Base-by-base conservation (phyloP, 306 rosid genomes). In the Prunus campanulata region DNA sequence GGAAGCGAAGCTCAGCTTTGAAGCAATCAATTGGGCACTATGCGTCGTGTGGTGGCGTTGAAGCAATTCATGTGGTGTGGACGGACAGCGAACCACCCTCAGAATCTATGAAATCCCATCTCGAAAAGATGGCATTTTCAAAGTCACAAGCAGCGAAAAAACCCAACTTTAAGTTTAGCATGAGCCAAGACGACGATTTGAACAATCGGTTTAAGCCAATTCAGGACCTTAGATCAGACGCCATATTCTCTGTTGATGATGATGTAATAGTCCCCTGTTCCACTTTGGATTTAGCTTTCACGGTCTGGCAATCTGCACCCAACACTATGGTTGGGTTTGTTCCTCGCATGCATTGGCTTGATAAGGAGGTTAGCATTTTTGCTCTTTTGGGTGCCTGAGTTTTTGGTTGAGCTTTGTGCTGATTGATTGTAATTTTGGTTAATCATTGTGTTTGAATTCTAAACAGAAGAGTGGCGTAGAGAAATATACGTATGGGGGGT, bases 341-440 rank as follows among this genome's bases (percentile, higher is more conserved):
- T 77, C 90, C 91, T 76, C 87, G 86, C 44, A 86, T 79, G 85
- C 90, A 87, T 75, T 86, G 84, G 91, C 79, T 84, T 68, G 87
- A 90, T 68, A 80, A 68, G 59, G 79, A 79, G 88, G 94, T 84
- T 68, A 49, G 90, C 57, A 63, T 64, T 20, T 50, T 57, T 14
- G 5, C 7, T 0, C 4, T 60, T 60, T 24, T 56, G 29, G 24
- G 29, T 20, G 62, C 27, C 29, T 56, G 3, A n/a, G 62, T 56
- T 56, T 56, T 20, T 20, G 9, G 29, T 20, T 20, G 62, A n/a
- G 8, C 29, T 3, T 72, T n/a, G 4, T 14, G 13, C 8, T 27
- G 44, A 15, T n/a, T 6, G 25, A 22, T 24, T 44, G 2, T 68
- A 2, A 32, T 32, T 35, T 27, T 19, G 22, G 11, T n/a, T n/a